Base-by-base conservation (phyloP, 2,329 filamentous ascomycete species). In the Metarhizium anisopliae region DNA sequence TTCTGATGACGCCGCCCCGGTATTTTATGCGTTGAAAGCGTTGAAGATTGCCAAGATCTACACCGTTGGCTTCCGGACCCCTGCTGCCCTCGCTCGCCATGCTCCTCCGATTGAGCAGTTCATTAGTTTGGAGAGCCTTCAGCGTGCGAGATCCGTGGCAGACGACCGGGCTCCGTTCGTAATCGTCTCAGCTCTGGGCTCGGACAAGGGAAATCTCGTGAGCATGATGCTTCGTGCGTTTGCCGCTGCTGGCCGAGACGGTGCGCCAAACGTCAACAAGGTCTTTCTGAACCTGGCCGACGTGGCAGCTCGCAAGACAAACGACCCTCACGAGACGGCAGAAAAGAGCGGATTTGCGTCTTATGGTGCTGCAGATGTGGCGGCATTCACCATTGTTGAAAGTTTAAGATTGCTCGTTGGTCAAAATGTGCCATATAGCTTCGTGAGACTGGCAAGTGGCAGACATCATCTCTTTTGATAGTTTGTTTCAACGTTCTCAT, bases 341-440 rank as follows among this genome's bases (percentile, higher is more conserved):
- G 82, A 85, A 63, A 81, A 84, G 64, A 84, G 83, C 55, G 90
- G 90, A 0, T 95, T 91, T 77, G 86, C 85, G 29, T 84, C 87
- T 6, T 94, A 93, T 66, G 87, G 87, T 1, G 82, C 86, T 18
- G 87, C 86, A 29, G 89, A 95, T 69, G 87, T 91, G 36, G 86
- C 85, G 56, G 89, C 89, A 0, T 94, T 91, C 74, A 92, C 88
- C 25, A 92, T 88, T 2, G 89, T 93, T 5, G 88, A 94, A 72
- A 93, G 85, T 51, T 72, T 94, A 55, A 78, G 89, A 61, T 70
- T 92, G 57, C 77, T 95, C 29, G 87, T 93, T 11, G 90, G 90
- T 10, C 89, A 94, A 72, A 94, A 94, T 67, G 89, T 94, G 56
- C 88, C 87, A 6, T 93, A 90, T 70, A 91, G 89, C 71, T 95